These are phyloP conservation scores for Myochromella boudieri DNA, from an alignment of 768 basidiomycete genomes.

Conservation along the genomic window DNA sequence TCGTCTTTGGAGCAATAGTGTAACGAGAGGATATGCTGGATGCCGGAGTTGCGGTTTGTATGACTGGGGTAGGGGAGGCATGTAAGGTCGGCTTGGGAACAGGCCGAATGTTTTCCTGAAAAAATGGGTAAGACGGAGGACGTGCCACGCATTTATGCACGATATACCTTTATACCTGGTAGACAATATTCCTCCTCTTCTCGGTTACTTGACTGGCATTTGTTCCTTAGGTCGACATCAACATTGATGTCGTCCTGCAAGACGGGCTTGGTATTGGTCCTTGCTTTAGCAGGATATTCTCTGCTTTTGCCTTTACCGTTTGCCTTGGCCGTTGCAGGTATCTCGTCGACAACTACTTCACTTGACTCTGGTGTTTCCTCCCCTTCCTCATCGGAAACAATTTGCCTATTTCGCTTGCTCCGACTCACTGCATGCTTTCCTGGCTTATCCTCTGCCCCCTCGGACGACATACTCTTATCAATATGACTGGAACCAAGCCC, in stretches of 20 bases:
- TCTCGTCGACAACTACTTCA: no score
- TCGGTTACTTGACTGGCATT: conserved; percentile 4
- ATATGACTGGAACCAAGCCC: conserved; percentile 25
- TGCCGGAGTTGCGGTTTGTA: conserved; percentile 11
- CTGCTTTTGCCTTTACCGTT: conserved; percentile 16
- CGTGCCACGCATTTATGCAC: no score
- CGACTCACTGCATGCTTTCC: not conserved
- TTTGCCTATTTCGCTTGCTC: conserved; percentile 24
- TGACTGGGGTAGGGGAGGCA: conserved; percentile 10
- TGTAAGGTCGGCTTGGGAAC: conserved; percentile 2
- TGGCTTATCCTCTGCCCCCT: not conserved
- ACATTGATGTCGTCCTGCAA: not conserved
- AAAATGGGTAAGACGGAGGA: no score
- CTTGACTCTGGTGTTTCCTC: no score
- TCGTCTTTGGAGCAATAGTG: conserved; percentile 49
- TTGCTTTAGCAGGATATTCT: not conserved
- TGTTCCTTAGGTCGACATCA: not conserved
- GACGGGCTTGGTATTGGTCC: not conserved
- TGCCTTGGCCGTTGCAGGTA: conserved; percentile 3
- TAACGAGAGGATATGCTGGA: conserved; percentile 34
- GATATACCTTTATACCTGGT: conserved; percentile 18
- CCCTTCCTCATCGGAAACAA: conserved; percentile 34
- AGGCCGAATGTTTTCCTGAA: conserved; percentile 30
- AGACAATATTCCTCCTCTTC: not conserved
- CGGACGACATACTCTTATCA: conserved; percentile 19